phyloP scores from a whole-genome alignment of 1,139 yeast genomes.

The Saccharomycopsis hybrid region DNA sequence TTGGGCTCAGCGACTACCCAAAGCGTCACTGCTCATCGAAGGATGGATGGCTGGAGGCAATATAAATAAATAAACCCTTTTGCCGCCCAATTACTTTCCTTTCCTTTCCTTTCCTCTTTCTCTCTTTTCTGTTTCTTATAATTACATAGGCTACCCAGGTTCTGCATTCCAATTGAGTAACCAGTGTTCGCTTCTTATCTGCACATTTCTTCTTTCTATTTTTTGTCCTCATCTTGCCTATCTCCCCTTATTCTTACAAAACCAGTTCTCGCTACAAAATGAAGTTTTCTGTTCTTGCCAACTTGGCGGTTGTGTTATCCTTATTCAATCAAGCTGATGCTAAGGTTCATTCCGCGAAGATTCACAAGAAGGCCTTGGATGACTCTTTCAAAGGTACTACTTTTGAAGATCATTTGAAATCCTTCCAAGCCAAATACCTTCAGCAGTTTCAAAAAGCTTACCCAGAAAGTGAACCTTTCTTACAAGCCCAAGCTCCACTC shows the following conservation, averaged over 20 bases:
- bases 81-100: no score
- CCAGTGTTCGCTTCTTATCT: no score
- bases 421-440: slow-evolving; percentile 71
- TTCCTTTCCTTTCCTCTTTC: no score
- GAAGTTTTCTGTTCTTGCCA: slow-evolving; percentile 65
- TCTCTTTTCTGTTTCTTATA: no score
- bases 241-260: not conserved
- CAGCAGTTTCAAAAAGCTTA: slow-evolving; percentile 44
- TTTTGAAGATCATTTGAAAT: slow-evolving; percentile 57
- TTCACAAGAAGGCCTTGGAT: slow-evolving; percentile 56
- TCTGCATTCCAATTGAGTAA: no score
- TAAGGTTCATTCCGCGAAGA: slow-evolving; percentile 53
- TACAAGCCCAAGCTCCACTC: slow-evolving; percentile 39
- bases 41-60: no score
- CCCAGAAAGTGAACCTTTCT: slow-evolving; percentile 26
- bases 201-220: not conserved
- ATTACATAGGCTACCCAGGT: no score
- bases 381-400: slow-evolving; percentile 55
- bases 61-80: no score
- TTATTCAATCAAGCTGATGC: slow-evolving; percentile 45
- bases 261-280: slow-evolving; percentile 24
- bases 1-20: no score
- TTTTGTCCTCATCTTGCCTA: not conserved
- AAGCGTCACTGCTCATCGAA: no score
- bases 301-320: slow-evolving; percentile 50